Evolutionary conservation across 305 asterid genomes (phyloP), one percentile per base, ranked within the genome.

Genomic region (Ajuga reptans): DNA sequence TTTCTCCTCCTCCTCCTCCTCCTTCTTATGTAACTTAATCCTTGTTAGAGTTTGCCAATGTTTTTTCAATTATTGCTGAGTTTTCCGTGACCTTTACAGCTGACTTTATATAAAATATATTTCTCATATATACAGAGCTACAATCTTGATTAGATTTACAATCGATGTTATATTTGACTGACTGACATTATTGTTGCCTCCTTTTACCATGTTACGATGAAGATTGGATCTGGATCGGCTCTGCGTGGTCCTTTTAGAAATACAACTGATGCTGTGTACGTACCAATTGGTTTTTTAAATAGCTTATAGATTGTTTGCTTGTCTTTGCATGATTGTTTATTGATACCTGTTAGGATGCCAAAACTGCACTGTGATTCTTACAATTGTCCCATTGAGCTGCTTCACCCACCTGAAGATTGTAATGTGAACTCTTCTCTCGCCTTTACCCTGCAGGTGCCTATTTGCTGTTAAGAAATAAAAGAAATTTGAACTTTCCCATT

Each of bases 321-420:
- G 15, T 42, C 49, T 52, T 51, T 71, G 57, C 41, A 41, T 54
- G 10, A 45, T 34, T 72, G 42, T 9, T 64, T 31, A 68, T 45
- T 77, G 67, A 56, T 72, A 68, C 75, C 73, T 80, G 58, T 31
- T 74, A 90, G 96, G 84, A 81, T 69, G 56, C 91, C 95, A 15
- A 77, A 82, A 73, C 84, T 90, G 66, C 69, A 86, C 42, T 90
- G 96, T 69, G 57, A 80, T 51, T 66, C 59, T 42, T 76, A 82
- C 68, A 81, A 71, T 72, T 90, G 96, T 73, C 91, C 96, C 4
- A n/a, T 57, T 43, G 95, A 90, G 82, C 77, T 90, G 78, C 90
- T 90, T 70, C 87, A 84, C 55, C 96, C 96, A 31, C 96, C 96
- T 53, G 96, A 90, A 75, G 96, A 90, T 76, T 90, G 96, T 78